Conservation (phyloP, 176 grass and related monocot species). For the Carex scoparia region DNA sequence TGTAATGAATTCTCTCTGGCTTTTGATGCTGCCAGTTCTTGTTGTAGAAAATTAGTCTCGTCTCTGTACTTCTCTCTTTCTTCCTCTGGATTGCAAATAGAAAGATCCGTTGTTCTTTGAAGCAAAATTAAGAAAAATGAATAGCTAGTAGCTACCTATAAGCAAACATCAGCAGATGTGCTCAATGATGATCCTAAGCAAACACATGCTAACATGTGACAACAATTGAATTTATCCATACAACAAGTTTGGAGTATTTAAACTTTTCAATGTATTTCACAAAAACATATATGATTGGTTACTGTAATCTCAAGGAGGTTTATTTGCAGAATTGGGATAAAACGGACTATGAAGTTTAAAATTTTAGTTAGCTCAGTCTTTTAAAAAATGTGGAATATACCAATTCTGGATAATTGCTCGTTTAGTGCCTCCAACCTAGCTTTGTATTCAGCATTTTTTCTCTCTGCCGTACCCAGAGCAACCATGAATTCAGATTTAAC, state of each 20-base stretch:
- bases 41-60: slow-evolving; percentile 55
- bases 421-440: slow-evolving; percentile 37
- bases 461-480: slow-evolving; percentile 61
- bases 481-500: slow-evolving; percentile 88
- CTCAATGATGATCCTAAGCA: neutral
- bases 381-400: slow-evolving; percentile 35
- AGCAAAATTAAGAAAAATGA: neutral
- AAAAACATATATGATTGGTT: neutral
- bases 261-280: neutral
- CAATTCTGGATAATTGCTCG: slow-evolving; percentile 53
- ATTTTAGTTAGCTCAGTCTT: neutral
- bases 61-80: slow-evolving; percentile 63
- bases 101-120: slow-evolving; percentile 1
- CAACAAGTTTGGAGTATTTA: neutral
- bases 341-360: neutral
- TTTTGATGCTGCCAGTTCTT: slow-evolving; percentile 85
- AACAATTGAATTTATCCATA: neutral
- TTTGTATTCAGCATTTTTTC: slow-evolving; percentile 65
- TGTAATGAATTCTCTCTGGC: slow-evolving; percentile 68
- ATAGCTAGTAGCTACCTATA: neutral
- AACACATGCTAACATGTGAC: neutral
- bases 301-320: neutral
- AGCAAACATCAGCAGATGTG: neutral
- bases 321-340: slow-evolving; percentile 9
- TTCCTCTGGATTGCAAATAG: slow-evolving; percentile 48